Evolutionary conservation across 768 basidiomycete genomes (phyloP).

Genomic region (Pleurotus pulmonarius): DNA sequence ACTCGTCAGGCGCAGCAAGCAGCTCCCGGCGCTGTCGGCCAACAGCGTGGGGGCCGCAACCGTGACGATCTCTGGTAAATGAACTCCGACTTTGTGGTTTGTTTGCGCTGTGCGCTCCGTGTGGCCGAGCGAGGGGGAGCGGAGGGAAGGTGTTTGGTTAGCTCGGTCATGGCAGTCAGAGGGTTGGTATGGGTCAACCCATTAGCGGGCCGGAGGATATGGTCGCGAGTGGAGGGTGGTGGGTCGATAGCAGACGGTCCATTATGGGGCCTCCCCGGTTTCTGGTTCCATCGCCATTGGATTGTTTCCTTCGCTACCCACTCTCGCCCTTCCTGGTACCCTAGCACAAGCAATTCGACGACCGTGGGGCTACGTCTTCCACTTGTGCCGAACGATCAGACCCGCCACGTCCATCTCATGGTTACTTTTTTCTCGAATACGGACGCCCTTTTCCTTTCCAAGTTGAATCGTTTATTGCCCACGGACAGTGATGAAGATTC

Average conservation of each 20-base stretch:
- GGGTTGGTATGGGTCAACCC: conserved; percentile 9
- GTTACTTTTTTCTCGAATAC: conserved; percentile 36
- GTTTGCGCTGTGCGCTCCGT: conserved; percentile 35
- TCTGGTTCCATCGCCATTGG: neutral
- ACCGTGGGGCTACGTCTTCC: conserved; percentile 22
- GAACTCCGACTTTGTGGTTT: conserved; percentile 21
- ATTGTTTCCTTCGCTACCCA: neutral
- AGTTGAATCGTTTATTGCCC: conserved; percentile 17
- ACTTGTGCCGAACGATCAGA: neutral
- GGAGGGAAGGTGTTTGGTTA: conserved; percentile 42
- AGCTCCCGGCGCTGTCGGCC: conserved; percentile 44
- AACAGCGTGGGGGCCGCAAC: conserved; percentile 39
- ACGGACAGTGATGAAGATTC: conserved; percentile 12
- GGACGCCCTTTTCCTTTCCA: conserved; percentile 78
- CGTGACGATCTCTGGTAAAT: conserved; percentile 59
- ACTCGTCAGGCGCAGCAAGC: conserved; percentile 77
- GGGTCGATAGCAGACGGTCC: conserved; percentile 8
- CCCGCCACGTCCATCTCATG: conserved; percentile 3
- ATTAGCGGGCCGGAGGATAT: neutral
- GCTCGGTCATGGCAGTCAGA: conserved; percentile 21
- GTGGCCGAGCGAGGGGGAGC: conserved; percentile 42
- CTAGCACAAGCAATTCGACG: conserved; percentile 18
- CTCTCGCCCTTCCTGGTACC: conserved; percentile 20
- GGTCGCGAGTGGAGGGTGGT: neutral
- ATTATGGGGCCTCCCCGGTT: neutral